These are phyloP conservation scores for Biscutella auriculata DNA, from an alignment of 441 rosid genomes.

Conservation along the genomic window DNA sequence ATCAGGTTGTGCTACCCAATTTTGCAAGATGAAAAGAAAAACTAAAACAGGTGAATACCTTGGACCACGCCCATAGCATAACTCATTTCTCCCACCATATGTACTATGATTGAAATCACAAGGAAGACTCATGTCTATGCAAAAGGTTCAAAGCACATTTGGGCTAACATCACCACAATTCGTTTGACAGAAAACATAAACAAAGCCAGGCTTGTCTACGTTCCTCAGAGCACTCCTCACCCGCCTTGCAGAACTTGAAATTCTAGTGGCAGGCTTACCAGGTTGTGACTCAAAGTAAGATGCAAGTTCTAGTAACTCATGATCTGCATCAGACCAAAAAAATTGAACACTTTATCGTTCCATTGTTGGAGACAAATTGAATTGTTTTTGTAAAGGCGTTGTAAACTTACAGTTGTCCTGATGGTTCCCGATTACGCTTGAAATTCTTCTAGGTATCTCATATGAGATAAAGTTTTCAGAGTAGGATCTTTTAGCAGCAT, in stretches of 20 bases:
- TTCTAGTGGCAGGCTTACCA: conserved; percentile 58
- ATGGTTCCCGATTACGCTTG: conserved; percentile 39
- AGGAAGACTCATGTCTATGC: conserved; percentile 73
- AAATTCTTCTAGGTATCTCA: conserved; percentile 62
- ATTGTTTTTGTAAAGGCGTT: neutral
- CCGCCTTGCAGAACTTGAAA: conserved; percentile 55
- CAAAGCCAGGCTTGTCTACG: conserved; percentile 69
- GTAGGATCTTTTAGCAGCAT: conserved; percentile 23
- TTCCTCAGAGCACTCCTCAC: conserved; percentile 69
- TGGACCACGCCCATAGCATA: conserved; percentile 93
- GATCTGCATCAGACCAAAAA: conserved; percentile 40
- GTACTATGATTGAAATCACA: conserved; percentile 98
- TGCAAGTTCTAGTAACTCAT: conserved; percentile 74
- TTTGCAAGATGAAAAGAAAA: neutral
- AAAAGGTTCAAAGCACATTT: conserved; percentile 87
- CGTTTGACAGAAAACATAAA: conserved; percentile 88
- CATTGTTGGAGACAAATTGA: neutral
- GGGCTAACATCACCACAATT: conserved; percentile 98
- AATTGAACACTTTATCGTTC: neutral
- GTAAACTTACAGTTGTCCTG: conserved; percentile 47
- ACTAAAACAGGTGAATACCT: conserved; percentile 42
- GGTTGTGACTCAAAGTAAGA: conserved; percentile 64
- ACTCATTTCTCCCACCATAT: conserved; percentile 79
- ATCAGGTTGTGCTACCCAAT: neutral
- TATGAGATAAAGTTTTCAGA: conserved; percentile 25